These are phyloP conservation scores for Mucuna pruriens DNA, from an alignment of 306 rosid genomes.

Conservation along the genomic window DNA sequence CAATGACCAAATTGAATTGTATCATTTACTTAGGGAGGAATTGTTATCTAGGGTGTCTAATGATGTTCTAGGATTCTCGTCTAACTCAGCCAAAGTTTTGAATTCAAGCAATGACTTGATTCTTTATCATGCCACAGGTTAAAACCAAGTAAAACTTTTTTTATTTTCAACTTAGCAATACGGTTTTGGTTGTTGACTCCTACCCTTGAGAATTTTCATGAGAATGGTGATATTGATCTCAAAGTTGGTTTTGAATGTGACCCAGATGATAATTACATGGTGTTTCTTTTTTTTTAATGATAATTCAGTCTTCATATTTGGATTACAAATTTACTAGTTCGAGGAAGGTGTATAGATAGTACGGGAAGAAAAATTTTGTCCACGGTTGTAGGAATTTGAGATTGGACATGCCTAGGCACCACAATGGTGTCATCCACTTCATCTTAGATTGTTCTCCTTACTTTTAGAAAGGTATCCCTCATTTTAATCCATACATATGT, in stretches of 20 bases:
- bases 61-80: not conserved
- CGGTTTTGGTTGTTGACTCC: not conserved
- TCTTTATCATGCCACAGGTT: not conserved
- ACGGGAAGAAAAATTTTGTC: not conserved
- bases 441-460: not conserved
- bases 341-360: not conserved
- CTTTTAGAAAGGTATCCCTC: not conserved
- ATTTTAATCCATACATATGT: not conserved
- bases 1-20: too few species aligned
- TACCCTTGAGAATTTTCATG: too few species aligned
- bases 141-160: not conserved
- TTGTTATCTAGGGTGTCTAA: not conserved
- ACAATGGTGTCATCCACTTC: not conserved
- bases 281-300: not conserved
- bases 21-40: not conserved
- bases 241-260: not conserved
- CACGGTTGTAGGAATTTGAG: not conserved
- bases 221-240: not conserved
- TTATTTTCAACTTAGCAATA: not conserved
- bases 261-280: not conserved
- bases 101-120: not conserved
- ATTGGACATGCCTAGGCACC: not conserved
- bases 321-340: not conserved
- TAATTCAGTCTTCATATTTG: not conserved
- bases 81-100: not conserved